These are phyloP conservation scores for Trichoderma afroharzianum DNA, from an alignment of 2,329 filamentous ascomycete species.

Conservation along the genomic window DNA sequence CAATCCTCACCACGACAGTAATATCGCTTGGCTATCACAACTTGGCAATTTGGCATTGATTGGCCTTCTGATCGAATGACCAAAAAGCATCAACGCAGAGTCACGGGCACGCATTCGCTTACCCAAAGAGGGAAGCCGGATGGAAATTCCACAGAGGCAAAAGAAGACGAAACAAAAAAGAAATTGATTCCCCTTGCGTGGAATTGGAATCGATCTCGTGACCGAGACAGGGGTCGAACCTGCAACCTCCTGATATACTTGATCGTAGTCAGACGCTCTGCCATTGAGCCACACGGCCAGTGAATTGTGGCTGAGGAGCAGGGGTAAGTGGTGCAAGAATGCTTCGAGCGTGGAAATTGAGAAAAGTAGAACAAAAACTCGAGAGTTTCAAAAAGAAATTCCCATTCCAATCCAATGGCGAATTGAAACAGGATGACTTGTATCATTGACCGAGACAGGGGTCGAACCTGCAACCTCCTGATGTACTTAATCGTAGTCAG, in stretches of 20 bases:
- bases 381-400: constrained; percentile 19
- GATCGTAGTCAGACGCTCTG: constrained; percentile 17
- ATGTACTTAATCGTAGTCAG: constrained; percentile 18
- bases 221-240: constrained; percentile 18
- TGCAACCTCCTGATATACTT: constrained; percentile 17
- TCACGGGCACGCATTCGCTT: background rate
- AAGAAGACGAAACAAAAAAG: constrained; percentile 6
- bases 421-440: background rate
- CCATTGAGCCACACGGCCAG: constrained; percentile 17
- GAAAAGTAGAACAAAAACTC: background rate
- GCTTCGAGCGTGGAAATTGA: background rate
- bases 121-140: background rate
- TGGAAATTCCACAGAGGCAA: background rate
- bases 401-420: background rate
- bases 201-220: constrained; percentile 10
- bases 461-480: constrained; percentile 18
- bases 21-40: constrained; percentile 1
- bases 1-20: background rate
- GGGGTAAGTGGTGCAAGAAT: background rate
- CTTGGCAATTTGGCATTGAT: background rate
- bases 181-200: background rate
- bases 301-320: background rate
- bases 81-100: background rate
- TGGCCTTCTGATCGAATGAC: background rate
- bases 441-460: constrained; percentile 17